Base-by-base conservation (phyloP, 768 basidiomycete species). In the Leccinellum luteum region DNA sequence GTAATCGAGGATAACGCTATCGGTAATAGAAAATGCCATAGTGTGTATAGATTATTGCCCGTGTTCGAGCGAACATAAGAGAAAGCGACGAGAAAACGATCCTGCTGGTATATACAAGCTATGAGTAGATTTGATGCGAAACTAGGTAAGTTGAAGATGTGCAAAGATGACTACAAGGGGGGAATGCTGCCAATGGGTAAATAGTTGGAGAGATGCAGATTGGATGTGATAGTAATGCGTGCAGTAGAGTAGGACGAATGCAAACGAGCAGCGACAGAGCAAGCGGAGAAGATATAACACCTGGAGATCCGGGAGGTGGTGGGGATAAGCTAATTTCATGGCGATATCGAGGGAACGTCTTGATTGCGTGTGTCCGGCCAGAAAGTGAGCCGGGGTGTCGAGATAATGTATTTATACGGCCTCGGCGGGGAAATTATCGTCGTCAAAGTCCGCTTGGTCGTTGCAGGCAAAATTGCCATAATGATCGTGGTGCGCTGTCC, bases 11-110 rank as follows among this genome's bases (percentile, higher is more conserved):
- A 54, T 44, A n/a, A 38, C 60, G 51, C 48, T 60, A 52, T n/a
- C 52, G 38, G 31, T 66, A 58, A 59, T 64, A 72, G 48, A 55
- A 55, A 48, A 54, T 62, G 63, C 55, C 72, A 68, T 69, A 59
- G 63, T 49, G 38, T 65, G 63, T 67, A 64, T 63, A 63, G 63
- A 72, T 72, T 70, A 73, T 48, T 61, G 66, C 68, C 17, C 65
- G 30, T 41, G 54, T 56, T 23, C 35, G 60, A 60, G 70, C 64
- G 69, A 68, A 52, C 48, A 47, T 66, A 64, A 56, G 48, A 30
- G 5, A 19, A 6, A 10, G 17, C 9, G 41, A 43, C 41, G 19
- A 43, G 41, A 43, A 28, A 27, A 59, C 30, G 15, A 48, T 58
- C 48, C 57, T 52, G 34, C 15, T 64, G 63, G 62, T 72, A 71